These are phyloP conservation scores for Cyclocybe cylindracea DNA, from an alignment of 768 basidiomycete genomes.

Conservation along the genomic window DNA sequence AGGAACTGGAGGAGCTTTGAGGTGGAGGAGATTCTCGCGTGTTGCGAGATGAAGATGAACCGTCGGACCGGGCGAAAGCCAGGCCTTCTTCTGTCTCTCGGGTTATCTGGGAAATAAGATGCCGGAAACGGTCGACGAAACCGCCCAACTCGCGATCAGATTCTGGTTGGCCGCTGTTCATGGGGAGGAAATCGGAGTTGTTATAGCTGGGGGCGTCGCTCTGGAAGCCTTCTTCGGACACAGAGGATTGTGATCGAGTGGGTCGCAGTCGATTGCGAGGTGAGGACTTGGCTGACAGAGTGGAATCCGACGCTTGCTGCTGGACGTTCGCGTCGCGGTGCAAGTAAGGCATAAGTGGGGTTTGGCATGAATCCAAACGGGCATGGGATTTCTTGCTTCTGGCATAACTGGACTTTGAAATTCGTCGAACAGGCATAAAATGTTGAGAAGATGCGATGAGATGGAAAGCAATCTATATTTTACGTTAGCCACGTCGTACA, in stretches of 20 bases:
- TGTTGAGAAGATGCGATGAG: slow-evolving; percentile 17
- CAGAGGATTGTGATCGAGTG: slow-evolving; percentile 22
- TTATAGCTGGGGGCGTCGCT: slow-evolving; percentile 15
- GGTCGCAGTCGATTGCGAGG: slow-evolving; percentile 21
- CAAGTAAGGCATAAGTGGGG: slow-evolving; percentile 12
- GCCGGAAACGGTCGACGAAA: slow-evolving; percentile 54
- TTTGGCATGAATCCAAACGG: slow-evolving; percentile 17
- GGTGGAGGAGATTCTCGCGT: slow-evolving; percentile 12
- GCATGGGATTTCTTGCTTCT: slow-evolving; percentile 21
- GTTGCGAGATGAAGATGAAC: slow-evolving; percentile 15
- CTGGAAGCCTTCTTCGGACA: slow-evolving; percentile 18
- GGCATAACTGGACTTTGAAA: slow-evolving; percentile 10
- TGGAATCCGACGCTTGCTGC: slow-evolving; percentile 18
- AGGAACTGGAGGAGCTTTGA: slow-evolving; percentile 3
- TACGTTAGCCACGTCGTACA: not conserved
- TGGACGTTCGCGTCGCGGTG: slow-evolving; percentile 10
- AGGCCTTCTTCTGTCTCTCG: slow-evolving; percentile 56
- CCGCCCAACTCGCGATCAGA: slow-evolving; percentile 36
- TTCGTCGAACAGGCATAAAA: slow-evolving; percentile 16
- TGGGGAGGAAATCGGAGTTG: slow-evolving; percentile 14
- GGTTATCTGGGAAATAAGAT: slow-evolving; percentile 48
- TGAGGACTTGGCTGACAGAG: slow-evolving; percentile 18
- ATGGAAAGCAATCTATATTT: slow-evolving; percentile 19
- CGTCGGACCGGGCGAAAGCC: slow-evolving; percentile 35
- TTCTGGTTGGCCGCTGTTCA: slow-evolving; percentile 6